These are phyloP conservation scores for Tylopilus sp. DNA, from an alignment of 1,284 basidiomycete species.

Conservation along the genomic window DNA sequence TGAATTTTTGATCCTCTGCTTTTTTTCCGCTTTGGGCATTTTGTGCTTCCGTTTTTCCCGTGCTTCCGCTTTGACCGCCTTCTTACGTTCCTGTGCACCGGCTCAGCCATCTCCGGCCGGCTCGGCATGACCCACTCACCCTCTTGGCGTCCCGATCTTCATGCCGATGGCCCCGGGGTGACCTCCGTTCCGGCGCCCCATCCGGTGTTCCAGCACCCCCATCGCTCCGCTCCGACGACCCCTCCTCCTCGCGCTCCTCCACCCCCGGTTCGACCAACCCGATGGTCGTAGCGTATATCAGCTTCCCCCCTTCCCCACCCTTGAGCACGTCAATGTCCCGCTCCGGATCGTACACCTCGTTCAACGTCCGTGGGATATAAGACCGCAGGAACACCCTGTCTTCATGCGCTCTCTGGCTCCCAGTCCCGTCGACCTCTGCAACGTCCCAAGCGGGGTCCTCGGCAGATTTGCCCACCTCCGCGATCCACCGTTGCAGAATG, in stretches of 20 bases:
- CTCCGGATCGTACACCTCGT: slow-evolving; percentile 91
- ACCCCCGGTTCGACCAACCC: slow-evolving; percentile 55
- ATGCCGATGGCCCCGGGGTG: slow-evolving; percentile 79
- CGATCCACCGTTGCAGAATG: slow-evolving; percentile 51
- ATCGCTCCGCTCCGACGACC: slow-evolving; percentile 25
- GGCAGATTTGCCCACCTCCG: slow-evolving; percentile 33
- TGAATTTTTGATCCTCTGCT: slow-evolving; percentile 70
- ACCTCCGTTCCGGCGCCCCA: slow-evolving; percentile 36
- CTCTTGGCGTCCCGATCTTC: slow-evolving; percentile 93
- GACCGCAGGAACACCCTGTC: slow-evolving; percentile 85
- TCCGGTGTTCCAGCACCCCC: slow-evolving; percentile 31
- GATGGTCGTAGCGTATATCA: slow-evolving; percentile 86
- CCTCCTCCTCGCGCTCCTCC: slow-evolving; percentile 12
- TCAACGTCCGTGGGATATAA: slow-evolving; percentile 89
- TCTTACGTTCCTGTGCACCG: slow-evolving; percentile 75
- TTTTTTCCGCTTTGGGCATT: slow-evolving; percentile 93
- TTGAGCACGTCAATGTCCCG: slow-evolving; percentile 76
- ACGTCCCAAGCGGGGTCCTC: slow-evolving; percentile 18
- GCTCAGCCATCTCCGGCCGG: slow-evolving; percentile 10
- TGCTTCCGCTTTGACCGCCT: slow-evolving; percentile 81
- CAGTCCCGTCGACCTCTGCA: slow-evolving; percentile 8
- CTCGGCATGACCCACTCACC: slow-evolving; percentile 41
- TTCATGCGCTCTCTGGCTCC: slow-evolving; percentile 47
- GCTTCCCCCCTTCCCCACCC: slow-evolving; percentile 62
- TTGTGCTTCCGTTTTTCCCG: slow-evolving; percentile 87